phyloP scores from a whole-genome alignment of 345 rosid genomes.

The Lagerstroemia speciosa region DNA sequence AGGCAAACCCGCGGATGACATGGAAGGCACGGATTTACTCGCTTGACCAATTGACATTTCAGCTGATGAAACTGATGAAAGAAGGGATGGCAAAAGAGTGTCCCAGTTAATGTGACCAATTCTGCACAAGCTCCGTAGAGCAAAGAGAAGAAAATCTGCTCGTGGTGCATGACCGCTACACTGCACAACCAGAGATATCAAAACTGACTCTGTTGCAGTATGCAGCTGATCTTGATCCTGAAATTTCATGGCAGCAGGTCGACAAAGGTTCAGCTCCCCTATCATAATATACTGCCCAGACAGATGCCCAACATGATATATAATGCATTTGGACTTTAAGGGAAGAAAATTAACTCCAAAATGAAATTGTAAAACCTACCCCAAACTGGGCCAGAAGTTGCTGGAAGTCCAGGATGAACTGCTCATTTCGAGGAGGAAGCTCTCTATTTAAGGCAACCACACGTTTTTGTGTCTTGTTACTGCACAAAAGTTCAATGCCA shows the following conservation, averaged over 20 bases:
- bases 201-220: conserved; percentile 65
- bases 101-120: conserved; percentile 88
- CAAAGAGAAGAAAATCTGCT: conserved; percentile 90
- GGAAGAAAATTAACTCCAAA: not conserved
- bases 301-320: not conserved
- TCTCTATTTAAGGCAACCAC: conserved; percentile 74
- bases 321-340: not conserved
- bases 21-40: conserved; percentile 45
- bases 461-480: conserved; percentile 88
- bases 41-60: conserved; percentile 58
- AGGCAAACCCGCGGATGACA: conserved; percentile 45
- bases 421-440: conserved; percentile 86
- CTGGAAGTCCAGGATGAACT: conserved; percentile 77
- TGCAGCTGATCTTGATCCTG: conserved; percentile 90
- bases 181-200: conserved; percentile 67
- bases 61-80: conserved; percentile 69
- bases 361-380: conserved; percentile 29
- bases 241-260: conserved; percentile 10
- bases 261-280: not conserved
- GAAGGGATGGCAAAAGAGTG: conserved; percentile 68
- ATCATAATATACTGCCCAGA: not conserved
- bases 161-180: conserved; percentile 82
- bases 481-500: conserved; percentile 15
- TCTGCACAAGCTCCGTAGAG: conserved; percentile 60
- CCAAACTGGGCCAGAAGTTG: conserved; percentile 67